These are phyloP conservation scores for Verticillium zaregamsianum DNA, from an alignment of 2,329 filamentous ascomycete species.

Conservation along the genomic window DNA sequence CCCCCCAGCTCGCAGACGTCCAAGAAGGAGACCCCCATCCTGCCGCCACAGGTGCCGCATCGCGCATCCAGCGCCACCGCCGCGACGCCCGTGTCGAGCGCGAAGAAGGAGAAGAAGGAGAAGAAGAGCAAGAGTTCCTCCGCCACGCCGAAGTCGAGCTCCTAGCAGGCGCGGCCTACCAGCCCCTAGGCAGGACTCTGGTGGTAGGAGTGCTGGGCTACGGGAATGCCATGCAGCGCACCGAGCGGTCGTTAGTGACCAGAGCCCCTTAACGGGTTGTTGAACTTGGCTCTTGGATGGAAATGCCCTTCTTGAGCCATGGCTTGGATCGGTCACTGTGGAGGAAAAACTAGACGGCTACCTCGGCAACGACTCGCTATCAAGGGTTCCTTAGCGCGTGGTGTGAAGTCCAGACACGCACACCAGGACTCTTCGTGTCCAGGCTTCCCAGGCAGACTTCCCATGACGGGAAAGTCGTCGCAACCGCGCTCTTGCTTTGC, in stretches of 20 bases:
- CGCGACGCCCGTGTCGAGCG: neutral
- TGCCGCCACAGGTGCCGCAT: constrained; percentile 4
- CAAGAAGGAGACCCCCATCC: constrained; percentile 21
- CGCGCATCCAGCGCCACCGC: constrained; percentile 1
- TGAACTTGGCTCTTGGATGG: no score
- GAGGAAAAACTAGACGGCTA: no score
- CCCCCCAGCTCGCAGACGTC: constrained; percentile 13
- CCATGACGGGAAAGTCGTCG: neutral
- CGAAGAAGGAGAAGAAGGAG: constrained; percentile 19
- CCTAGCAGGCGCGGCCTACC: constrained; percentile 1
- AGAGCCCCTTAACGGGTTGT: no score
- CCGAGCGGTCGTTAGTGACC: no score
- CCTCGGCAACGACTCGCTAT: no score
- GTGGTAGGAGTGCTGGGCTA: neutral
- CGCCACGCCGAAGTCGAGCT: constrained; percentile 16
- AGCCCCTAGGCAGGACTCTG: neutral
- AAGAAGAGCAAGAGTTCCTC: constrained; percentile 7
- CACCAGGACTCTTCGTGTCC: neutral
- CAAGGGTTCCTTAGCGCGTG: no score
- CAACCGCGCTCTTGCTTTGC: neutral
- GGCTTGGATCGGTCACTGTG: no score
- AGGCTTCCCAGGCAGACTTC: neutral
- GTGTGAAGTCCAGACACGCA: no score
- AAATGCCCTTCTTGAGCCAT: no score
- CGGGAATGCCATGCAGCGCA: neutral